Conservation (phyloP, 73 alveolate genomes). For the Stentor coeruleus region DNA sequence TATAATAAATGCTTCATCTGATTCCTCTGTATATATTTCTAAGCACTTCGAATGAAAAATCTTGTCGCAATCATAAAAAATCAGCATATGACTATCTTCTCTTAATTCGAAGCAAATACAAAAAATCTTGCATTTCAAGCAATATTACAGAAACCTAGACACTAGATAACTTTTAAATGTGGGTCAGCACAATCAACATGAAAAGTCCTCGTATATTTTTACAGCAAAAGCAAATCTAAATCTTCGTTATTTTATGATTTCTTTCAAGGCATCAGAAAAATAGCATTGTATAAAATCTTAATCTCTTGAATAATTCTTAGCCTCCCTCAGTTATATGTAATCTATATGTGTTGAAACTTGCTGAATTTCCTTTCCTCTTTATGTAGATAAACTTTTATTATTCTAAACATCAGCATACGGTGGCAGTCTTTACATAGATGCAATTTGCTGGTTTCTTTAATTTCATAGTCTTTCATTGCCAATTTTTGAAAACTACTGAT, state of each 20-base stretch:
- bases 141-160: not conserved
- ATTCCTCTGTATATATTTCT: not conserved
- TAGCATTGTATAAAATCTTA: conserved; percentile 19
- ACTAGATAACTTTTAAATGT: not conserved
- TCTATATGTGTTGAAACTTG: not conserved
- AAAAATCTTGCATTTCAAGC: conserved; percentile 4
- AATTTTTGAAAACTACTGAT: not conserved
- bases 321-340: conserved; percentile 7
- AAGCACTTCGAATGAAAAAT: conserved; percentile 23
- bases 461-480: not conserved
- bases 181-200: conserved; percentile 24
- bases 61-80: conserved; percentile 17
- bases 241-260: not conserved
- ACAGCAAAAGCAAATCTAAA: not conserved
- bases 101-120: conserved; percentile 2
- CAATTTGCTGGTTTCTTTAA: not conserved
- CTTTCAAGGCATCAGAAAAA: not conserved
- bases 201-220: conserved; percentile 21
- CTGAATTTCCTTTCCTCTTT: not conserved
- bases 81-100: conserved; percentile 21
- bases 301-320: conserved; percentile 5
- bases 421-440: conserved; percentile 23
- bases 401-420: not conserved
- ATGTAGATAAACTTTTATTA: not conserved
- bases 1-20: not conserved